phyloP scores from a whole-genome alignment of 2,329 filamentous ascomycete genomes.

The Colletotrichum caudatum region DNA sequence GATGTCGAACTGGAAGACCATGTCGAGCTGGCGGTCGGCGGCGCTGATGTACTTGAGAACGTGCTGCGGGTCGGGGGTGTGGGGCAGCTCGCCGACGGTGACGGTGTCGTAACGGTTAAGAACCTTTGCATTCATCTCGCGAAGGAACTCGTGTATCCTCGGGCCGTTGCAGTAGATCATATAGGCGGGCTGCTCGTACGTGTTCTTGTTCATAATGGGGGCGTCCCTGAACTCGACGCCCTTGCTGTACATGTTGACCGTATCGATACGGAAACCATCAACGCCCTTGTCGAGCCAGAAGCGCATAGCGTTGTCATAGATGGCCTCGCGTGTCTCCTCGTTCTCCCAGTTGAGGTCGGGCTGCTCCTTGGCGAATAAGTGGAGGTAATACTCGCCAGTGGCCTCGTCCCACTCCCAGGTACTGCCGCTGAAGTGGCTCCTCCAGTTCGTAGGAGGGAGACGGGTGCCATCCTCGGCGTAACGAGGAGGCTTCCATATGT shows the following conservation, averaged over 20 bases:
- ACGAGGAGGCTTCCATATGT: slow-evolving; percentile 68
- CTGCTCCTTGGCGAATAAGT: slow-evolving; percentile 80
- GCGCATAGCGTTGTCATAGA: slow-evolving; percentile 77
- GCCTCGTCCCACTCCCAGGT: slow-evolving; percentile 79
- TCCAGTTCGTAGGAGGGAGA: slow-evolving; percentile 82
- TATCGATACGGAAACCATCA: slow-evolving; percentile 80
- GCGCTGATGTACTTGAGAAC: slow-evolving; percentile 72
- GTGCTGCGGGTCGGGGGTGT: slow-evolving; percentile 68
- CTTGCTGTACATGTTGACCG: slow-evolving; percentile 80
- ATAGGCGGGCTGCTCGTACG: slow-evolving; percentile 64
- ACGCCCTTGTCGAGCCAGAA: slow-evolving; percentile 85
- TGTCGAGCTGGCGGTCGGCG: slow-evolving; percentile 70
- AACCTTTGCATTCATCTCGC: slow-evolving; percentile 71
- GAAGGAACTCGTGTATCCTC: slow-evolving; percentile 74
- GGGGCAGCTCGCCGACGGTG: slow-evolving; percentile 77
- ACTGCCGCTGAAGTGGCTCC: slow-evolving; percentile 69
- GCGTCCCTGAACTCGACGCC: slow-evolving; percentile 69
- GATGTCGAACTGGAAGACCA: slow-evolving; percentile 77
- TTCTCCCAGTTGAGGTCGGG: slow-evolving; percentile 92
- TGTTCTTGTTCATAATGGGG: slow-evolving; percentile 61
- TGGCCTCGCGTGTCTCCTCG: slow-evolving; percentile 72
- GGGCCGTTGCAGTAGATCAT: slow-evolving; percentile 76
- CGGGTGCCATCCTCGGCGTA: slow-evolving; percentile 68
- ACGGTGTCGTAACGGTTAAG: slow-evolving; percentile 73
- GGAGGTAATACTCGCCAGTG: slow-evolving; percentile 82